Percentiles rank a stretch among this genome's conserved stretches.
These are phyloP conservation scores for Diplodia intermedia DNA, from an alignment of 2,329 filamentous ascomycete species.

Conservation along the genomic window DNA sequence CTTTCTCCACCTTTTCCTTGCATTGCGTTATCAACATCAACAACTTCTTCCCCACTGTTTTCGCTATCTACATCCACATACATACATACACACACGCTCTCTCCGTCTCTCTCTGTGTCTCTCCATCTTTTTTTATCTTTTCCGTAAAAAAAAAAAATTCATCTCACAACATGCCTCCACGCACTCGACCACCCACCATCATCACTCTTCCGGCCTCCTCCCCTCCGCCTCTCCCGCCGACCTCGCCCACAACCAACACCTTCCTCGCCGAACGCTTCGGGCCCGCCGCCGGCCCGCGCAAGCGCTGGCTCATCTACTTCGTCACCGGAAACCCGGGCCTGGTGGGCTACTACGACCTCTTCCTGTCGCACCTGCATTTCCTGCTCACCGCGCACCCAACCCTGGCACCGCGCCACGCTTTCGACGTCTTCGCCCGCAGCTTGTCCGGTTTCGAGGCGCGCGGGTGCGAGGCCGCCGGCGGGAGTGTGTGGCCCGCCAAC, in stretches of 20 bases:
- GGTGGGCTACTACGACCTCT: slow-evolving; percentile 74
- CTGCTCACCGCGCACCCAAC: slow-evolving; percentile 54
- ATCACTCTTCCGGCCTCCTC: slow-evolving; percentile 3
- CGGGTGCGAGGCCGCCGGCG: slow-evolving; percentile 36
- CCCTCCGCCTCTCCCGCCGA: slow-evolving; percentile 3
- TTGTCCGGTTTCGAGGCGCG: slow-evolving; percentile 54
- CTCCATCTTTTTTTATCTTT: not conserved
- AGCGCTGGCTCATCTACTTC: slow-evolving; percentile 68
- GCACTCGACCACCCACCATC: slow-evolving; percentile 14
- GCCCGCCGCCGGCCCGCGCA: slow-evolving; percentile 24
- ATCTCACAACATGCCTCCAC: not conserved
- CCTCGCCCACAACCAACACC: slow-evolving; percentile 14
- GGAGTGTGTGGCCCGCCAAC: slow-evolving; percentile 23
- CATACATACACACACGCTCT: not conserved
- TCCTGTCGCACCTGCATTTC: slow-evolving; percentile 65
- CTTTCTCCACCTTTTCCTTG: slow-evolving; percentile 8
- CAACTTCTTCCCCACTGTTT: not conserved
- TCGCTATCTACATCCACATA: not conserved
- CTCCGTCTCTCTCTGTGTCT: not conserved
- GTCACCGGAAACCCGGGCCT: slow-evolving; percentile 80
- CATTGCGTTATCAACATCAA: not conserved
- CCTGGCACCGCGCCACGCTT: slow-evolving; percentile 34
- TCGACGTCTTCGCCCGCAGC: slow-evolving; percentile 51
- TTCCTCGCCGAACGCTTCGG: slow-evolving; percentile 18
- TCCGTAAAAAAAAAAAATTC: not conserved